Conservation (phyloP, 495 filamentous ascomycete genomes). For the Trichoderma reesei region DNA sequence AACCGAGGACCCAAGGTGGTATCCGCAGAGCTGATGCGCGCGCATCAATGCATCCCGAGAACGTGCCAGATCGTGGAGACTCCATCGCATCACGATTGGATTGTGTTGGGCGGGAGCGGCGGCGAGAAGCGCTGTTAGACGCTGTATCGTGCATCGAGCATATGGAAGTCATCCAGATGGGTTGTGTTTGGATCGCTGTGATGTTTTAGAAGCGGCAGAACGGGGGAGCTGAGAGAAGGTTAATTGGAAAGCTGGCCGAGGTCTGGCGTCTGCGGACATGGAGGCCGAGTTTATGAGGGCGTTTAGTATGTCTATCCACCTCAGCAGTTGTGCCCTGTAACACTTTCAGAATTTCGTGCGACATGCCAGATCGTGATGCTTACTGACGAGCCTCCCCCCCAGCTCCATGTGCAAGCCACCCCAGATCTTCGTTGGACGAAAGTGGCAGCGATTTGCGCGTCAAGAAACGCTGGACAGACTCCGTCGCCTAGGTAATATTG, state of each 20-base stretch:
- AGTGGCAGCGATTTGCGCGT: background rate
- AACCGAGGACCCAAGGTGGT: background rate
- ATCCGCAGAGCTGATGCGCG: background rate
- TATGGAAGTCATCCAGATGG: no score
- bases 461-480: background rate
- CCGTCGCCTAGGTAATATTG: background rate
- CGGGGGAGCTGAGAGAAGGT: background rate
- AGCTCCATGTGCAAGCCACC: background rate
- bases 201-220: background rate
- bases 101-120: background rate
- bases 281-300: background rate
- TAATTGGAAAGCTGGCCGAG: background rate
- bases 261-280: background rate
- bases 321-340: background rate
- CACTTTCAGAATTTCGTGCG: background rate
- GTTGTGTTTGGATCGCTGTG: background rate
- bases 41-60: background rate
- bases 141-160: background rate
- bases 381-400: background rate
- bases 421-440: background rate
- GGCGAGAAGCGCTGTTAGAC: background rate
- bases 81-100: background rate
- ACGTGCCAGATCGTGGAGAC: background rate
- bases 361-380: background rate
- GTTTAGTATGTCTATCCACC: background rate